A percentile compares a stretch with the other conserved stretches of the same genome.
Conservation (phyloP, 2,329 filamentous ascomycete genomes). For the Claviceps spartinae region DNA sequence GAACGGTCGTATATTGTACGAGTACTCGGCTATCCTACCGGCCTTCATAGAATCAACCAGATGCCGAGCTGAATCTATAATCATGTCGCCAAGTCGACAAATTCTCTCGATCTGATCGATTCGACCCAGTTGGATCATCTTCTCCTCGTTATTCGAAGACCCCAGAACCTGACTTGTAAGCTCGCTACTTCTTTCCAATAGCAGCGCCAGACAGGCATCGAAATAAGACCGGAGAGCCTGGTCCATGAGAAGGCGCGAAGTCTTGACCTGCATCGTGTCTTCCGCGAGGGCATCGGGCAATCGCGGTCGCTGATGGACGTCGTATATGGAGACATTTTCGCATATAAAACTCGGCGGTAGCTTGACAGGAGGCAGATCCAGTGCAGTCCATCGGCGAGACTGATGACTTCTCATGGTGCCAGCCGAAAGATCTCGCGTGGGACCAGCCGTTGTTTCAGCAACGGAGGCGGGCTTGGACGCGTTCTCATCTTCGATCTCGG, state of each 20-base stretch:
- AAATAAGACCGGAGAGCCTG: slow-evolving; percentile 20
- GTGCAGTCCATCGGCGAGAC: slow-evolving; percentile 19
- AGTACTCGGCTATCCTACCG: slow-evolving; percentile 20
- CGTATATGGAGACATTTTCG: slow-evolving; percentile 28
- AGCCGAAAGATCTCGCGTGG: slow-evolving; percentile 14
- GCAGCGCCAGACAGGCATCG: slow-evolving; percentile 13
- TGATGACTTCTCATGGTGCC: slow-evolving; percentile 18
- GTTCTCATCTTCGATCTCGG: slow-evolving; percentile 14
- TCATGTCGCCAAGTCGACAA: slow-evolving; percentile 19
- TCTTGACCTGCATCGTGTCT: slow-evolving; percentile 19
- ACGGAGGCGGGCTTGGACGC: slow-evolving; percentile 15
- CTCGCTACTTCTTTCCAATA: slow-evolving; percentile 10
- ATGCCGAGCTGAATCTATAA: slow-evolving; percentile 24
- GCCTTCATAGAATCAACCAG: slow-evolving; percentile 21
- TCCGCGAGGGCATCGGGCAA: slow-evolving; percentile 19
- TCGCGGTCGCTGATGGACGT: slow-evolving; percentile 13
- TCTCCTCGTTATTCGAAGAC: slow-evolving; percentile 2
- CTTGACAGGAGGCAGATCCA: slow-evolving; percentile 35
- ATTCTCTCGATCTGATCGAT: slow-evolving; percentile 10
- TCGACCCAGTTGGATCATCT: slow-evolving; percentile 6
- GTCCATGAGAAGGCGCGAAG: slow-evolving; percentile 16
- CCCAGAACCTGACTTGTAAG: slow-evolving; percentile 8
- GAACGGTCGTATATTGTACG: slow-evolving; percentile 21
- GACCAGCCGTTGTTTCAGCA: slow-evolving; percentile 15
- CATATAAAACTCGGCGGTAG: slow-evolving; percentile 45